Conservation (phyloP, 768 basidiomycete genomes). For the Hortiboletus campestris region DNA sequence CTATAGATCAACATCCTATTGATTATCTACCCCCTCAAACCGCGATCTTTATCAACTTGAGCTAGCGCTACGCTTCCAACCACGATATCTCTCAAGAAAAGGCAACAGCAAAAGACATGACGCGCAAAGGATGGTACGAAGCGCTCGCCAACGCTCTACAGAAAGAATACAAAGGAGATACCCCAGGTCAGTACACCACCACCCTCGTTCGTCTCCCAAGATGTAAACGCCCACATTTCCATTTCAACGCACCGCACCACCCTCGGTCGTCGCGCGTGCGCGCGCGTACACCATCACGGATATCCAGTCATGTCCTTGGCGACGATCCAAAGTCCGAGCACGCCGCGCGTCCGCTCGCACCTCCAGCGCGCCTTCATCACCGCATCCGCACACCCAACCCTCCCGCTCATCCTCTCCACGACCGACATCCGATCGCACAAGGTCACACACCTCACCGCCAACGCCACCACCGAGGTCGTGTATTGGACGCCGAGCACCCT, state of each 20-base stretch:
- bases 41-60: neutral
- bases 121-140: slow-evolving; percentile 44
- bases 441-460: slow-evolving; percentile 32
- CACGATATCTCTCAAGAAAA: neutral
- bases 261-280: neutral
- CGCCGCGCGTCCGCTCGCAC: slow-evolving; percentile 64
- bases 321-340: slow-evolving; percentile 24
- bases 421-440: slow-evolving; percentile 78
- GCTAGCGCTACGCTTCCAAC: no score
- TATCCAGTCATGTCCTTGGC: slow-evolving; percentile 55
- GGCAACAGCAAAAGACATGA: neutral
- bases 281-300: neutral
- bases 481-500: slow-evolving; percentile 71
- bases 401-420: slow-evolving; percentile 62
- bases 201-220: neutral
- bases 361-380: slow-evolving; percentile 60
- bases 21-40: neutral
- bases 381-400: slow-evolving; percentile 38
- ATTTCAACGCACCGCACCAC: neutral
- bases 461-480: slow-evolving; percentile 48
- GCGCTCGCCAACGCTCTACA: slow-evolving; percentile 42
- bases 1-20: no score
- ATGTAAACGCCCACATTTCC: neutral
- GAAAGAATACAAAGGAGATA: slow-evolving; percentile 33
- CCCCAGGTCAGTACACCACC: slow-evolving; percentile 30